Evolutionary conservation across 805 yeast genomes (phyloP).

Genomic region (Debaryomyces tyrocola): DNA sequence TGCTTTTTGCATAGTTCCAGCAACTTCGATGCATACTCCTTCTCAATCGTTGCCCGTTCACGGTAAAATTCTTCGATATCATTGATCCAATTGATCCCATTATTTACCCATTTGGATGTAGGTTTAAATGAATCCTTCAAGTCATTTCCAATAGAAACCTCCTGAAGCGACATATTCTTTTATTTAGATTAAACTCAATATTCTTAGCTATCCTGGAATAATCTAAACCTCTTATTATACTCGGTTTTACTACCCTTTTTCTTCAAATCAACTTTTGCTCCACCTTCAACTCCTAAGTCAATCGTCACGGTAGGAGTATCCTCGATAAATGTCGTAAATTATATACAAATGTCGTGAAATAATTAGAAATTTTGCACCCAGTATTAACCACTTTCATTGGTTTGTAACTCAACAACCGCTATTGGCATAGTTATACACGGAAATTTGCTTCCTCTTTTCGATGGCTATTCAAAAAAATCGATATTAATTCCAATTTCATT

Average conservation of each 20-base stretch:
- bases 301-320: too few species aligned
- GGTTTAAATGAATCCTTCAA: slow-evolving; percentile 76
- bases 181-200: background rate
- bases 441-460: too few species aligned
- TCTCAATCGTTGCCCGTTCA: slow-evolving; percentile 79
- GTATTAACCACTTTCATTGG: background rate
- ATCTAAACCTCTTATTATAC: too few species aligned
- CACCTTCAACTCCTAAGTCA: too few species aligned
- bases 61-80: slow-evolving; percentile 83
- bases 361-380: background rate
- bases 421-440: too few species aligned
- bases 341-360: background rate
- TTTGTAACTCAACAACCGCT: too few species aligned
- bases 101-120: slow-evolving; percentile 75
- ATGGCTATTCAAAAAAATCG: too few species aligned
- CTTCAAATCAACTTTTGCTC: too few species aligned
- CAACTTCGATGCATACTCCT: slow-evolving; percentile 74
- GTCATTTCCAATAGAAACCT: slow-evolving; percentile 62
- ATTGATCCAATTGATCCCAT: slow-evolving; percentile 69
- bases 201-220: too few species aligned
- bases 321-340: background rate
- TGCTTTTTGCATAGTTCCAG: slow-evolving; percentile 64
- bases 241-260: too few species aligned
- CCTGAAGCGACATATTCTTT: slow-evolving; percentile 18
- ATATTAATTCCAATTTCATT: too few species aligned